These are phyloP conservation scores for Fusarium circinatum DNA, from an alignment of 2,329 filamentous ascomycete species.

Conservation along the genomic window DNA sequence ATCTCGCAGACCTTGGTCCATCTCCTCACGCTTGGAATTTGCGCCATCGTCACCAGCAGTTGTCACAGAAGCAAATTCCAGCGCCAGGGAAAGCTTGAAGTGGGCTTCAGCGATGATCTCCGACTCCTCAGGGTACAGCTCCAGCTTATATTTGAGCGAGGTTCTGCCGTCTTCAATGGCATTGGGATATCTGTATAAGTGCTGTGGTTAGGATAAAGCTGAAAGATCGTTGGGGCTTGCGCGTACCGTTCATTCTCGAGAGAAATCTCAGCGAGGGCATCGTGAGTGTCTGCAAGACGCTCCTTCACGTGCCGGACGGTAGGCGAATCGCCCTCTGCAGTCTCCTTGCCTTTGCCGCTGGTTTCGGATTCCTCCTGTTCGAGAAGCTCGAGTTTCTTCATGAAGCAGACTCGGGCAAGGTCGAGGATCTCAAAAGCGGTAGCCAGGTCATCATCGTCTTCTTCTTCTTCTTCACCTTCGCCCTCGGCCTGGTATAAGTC, in stretches of 20 bases:
- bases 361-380: constrained; percentile 48
- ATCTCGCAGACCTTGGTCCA: constrained; percentile 76
- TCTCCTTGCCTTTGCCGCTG: constrained; percentile 57
- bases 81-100: constrained; percentile 93
- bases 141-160: constrained; percentile 80
- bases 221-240: neutral
- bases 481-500: constrained; percentile 49
- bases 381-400: constrained; percentile 61
- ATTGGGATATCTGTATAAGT: constrained; percentile 71
- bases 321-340: constrained; percentile 53
- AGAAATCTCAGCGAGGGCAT: constrained; percentile 95
- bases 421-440: constrained; percentile 88
- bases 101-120: constrained; percentile 93
- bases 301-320: constrained; percentile 75
- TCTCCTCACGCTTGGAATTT: constrained; percentile 57
- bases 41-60: constrained; percentile 62
- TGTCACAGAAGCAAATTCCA: constrained; percentile 90
- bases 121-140: constrained; percentile 82
- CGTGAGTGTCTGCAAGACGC: constrained; percentile 90
- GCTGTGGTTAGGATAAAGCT: neutral
- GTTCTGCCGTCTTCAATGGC: constrained; percentile 87
- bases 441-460: constrained; percentile 78
- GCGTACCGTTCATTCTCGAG: constrained; percentile 86
- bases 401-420: constrained; percentile 74
- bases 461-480: constrained; percentile 62